These are phyloP conservation scores for Leavenworthia alabamica DNA, from an alignment of 345 rosid species.

Conservation along the genomic window DNA sequence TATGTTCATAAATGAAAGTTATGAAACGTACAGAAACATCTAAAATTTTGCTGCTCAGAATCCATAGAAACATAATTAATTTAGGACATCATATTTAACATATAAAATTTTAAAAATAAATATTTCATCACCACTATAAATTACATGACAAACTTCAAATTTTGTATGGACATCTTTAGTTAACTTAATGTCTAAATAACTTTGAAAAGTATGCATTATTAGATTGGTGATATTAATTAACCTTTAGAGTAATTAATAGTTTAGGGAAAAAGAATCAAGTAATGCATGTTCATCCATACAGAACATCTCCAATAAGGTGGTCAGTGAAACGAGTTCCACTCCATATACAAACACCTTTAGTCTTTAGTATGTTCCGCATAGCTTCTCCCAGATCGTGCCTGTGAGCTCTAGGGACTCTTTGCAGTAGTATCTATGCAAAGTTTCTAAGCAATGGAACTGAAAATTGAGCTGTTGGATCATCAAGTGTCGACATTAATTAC, in stretches of 20 bases:
- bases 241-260: constrained; percentile 82
- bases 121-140: constrained; percentile 37
- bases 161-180: not conserved
- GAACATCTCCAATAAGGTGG: constrained; percentile 95
- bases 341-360: constrained; percentile 72
- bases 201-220: constrained; percentile 24
- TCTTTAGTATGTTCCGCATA: constrained; percentile 42
- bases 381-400: constrained; percentile 54
- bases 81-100: constrained; percentile 41
- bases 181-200: not conserved
- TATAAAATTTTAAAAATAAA: too few relatives aligned
- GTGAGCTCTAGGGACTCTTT: constrained; percentile 74
- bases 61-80: too few relatives aligned
- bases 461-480: constrained; percentile 97
- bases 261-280: constrained; percentile 74
- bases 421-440: constrained; percentile 84
- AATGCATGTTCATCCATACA: constrained; percentile 88
- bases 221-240: constrained; percentile 38
- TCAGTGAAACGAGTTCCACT: constrained; percentile 72
- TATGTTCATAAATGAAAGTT: too few relatives aligned
- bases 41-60: too few relatives aligned
- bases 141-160: not conserved
- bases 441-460: constrained; percentile 86
- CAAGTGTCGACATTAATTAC: constrained; percentile 92
- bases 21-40: too few relatives aligned